Percentiles rank a stretch among this genome's conserved stretches.
phyloP scores from a whole-genome alignment of 2,329 filamentous ascomycete genomes.

The Aspergillus sp. region DNA sequence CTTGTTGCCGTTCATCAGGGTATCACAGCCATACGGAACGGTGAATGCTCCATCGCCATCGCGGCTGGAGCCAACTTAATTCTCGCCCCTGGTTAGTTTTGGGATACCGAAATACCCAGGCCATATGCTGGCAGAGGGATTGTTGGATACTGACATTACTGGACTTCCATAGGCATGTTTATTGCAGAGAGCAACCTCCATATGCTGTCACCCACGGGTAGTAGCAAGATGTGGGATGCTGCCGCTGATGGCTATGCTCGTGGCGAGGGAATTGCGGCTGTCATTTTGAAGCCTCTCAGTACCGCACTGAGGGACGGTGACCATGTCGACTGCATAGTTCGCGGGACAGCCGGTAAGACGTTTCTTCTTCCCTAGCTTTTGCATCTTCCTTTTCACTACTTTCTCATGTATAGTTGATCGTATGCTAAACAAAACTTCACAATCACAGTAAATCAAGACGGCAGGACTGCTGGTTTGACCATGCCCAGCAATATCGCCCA shows the following conservation, averaged over 20 bases:
- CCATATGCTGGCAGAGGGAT: too few species aligned
- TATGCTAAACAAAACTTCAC: too few species aligned
- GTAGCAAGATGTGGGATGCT: constrained; percentile 34
- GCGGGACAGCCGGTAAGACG: neutral
- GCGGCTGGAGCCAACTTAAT: constrained; percentile 17
- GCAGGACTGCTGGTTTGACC: neutral
- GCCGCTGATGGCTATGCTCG: constrained; percentile 1
- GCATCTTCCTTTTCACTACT: too few species aligned
- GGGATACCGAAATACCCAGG: too few species aligned
- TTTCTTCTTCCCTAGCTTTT: too few species aligned
- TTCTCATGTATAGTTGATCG: too few species aligned
- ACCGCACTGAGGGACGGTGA: neutral
- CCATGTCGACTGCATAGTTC: constrained; percentile 1
- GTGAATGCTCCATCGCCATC: constrained; percentile 14
- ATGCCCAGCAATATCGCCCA: constrained; percentile 1
- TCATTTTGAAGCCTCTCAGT: constrained; percentile 1
- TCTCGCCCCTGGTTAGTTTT: constrained; percentile 12
- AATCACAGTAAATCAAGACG: constrained; percentile 2
- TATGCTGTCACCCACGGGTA: constrained; percentile 41
- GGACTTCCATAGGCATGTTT: neutral
- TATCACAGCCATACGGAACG: constrained; percentile 11
- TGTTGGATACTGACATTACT: neutral
- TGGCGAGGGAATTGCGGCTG: neutral
- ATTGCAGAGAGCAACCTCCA: constrained; percentile 12
- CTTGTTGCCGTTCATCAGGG: constrained; percentile 5